phyloP scores from a whole-genome alignment of 2,329 filamentous ascomycete species.

The Fusarium sterilihyphosum region DNA sequence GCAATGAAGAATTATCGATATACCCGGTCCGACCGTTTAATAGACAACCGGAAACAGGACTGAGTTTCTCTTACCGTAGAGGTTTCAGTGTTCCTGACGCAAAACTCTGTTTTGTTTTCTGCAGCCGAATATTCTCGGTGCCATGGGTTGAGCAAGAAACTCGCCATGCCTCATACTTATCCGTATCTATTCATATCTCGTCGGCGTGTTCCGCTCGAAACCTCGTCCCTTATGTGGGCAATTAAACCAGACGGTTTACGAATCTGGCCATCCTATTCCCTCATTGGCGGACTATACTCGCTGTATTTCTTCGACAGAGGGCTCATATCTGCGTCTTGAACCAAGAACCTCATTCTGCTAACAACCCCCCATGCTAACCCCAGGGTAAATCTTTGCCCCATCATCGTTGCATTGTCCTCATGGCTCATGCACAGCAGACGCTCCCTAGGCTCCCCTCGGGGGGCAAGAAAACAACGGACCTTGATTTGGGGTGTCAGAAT shows the following conservation, averaged over 20 bases:
- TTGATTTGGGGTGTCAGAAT: too few relatives aligned
- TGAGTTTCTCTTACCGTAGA: conserved; percentile 23
- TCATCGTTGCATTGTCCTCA: conserved; percentile 6
- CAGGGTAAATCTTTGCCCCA: conserved; percentile 29
- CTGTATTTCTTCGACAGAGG: neutral
- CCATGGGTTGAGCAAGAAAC: neutral
- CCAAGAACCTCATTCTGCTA: conserved; percentile 1
- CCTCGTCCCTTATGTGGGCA: conserved; percentile 2
- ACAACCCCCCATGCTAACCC: conserved; percentile 13
- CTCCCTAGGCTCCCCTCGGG: neutral
- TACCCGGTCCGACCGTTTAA: conserved; percentile 22
- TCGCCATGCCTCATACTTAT: neutral
- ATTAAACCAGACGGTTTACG: conserved; percentile 12
- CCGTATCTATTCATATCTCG: neutral
- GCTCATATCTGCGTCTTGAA: conserved; percentile 31
- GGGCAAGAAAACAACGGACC: too few relatives aligned
- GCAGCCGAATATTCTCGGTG: conserved; percentile 6
- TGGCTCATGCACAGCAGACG: neutral
- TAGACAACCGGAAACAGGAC: conserved; percentile 9
- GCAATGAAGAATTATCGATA: neutral
- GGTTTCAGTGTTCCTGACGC: conserved; percentile 18
- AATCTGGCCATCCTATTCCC: neutral
- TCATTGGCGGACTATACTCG: conserved; percentile 19
- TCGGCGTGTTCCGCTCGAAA: conserved; percentile 13
- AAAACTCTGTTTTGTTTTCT: neutral